Evolutionary conservation across 257 asterid genomes (phyloP).

Genomic region (Osmanthus fragrans): DNA sequence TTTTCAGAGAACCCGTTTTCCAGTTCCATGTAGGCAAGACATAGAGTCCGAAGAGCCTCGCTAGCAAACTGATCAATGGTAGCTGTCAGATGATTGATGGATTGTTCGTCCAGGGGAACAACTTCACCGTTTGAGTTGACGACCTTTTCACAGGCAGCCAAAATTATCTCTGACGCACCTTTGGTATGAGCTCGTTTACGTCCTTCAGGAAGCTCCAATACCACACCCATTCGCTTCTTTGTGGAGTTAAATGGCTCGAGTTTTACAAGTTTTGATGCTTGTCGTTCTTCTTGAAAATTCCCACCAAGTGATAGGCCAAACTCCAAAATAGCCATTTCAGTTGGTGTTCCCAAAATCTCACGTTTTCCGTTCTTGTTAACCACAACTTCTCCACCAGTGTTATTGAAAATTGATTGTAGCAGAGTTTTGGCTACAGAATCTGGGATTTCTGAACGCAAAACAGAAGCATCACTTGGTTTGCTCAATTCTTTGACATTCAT

Average conservation of each 20-base stretch:
- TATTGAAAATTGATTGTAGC: slow-evolving; percentile 72
- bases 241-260: slow-evolving; percentile 91
- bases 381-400: slow-evolving; percentile 91
- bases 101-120: slow-evolving; percentile 55
- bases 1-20: slow-evolving; percentile 52
- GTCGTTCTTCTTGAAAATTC: slow-evolving; percentile 52
- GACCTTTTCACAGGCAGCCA: slow-evolving; percentile 74
- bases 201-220: slow-evolving; percentile 72
- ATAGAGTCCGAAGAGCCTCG: slow-evolving; percentile 84
- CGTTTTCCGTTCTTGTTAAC: slow-evolving; percentile 51
- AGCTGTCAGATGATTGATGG: slow-evolving; percentile 36
- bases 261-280: slow-evolving; percentile 51
- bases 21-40: slow-evolving; percentile 76
- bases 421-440: slow-evolving; percentile 42
- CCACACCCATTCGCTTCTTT: slow-evolving; percentile 78
- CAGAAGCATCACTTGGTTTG: slow-evolving; percentile 28
- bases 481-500: slow-evolving; percentile 49
- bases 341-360: slow-evolving; percentile 82
- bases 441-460: slow-evolving; percentile 49
- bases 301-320: slow-evolving; percentile 81
- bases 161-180: slow-evolving; percentile 87
- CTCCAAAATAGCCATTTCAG: slow-evolving; percentile 83
- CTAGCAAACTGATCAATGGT: slow-evolving; percentile 68
- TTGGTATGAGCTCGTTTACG: slow-evolving; percentile 68
- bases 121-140: slow-evolving; percentile 55